phyloP scores from a whole-genome alignment of 164 flowering plant species.

The Malania oleifera region DNA sequence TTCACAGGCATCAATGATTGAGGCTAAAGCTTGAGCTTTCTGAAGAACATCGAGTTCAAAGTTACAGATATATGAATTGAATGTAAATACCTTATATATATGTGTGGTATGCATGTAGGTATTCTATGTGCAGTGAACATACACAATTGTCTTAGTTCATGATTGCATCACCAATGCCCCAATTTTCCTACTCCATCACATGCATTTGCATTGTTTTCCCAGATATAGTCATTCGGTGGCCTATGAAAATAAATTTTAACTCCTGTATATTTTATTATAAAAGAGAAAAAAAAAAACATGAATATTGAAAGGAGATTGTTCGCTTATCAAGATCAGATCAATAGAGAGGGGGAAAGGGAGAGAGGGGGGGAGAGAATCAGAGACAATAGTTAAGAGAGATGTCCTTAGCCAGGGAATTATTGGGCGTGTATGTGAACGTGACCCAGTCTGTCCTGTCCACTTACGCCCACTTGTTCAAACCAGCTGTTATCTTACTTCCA shows the following conservation, averaged over 20 bases:
- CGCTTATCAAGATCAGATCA: slow-evolving; percentile 42
- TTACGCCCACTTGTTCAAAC: slow-evolving; percentile 32
- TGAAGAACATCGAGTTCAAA: too few species aligned
- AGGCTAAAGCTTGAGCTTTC: too few species aligned
- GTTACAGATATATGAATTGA: too few species aligned
- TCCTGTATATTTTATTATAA: slow-evolving; percentile 5
- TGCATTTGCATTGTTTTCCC: slow-evolving; percentile 11
- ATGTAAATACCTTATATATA: too few species aligned
- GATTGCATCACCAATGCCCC: slow-evolving; percentile 6
- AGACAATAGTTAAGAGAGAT: slow-evolving; percentile 16
- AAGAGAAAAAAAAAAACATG: background rate
- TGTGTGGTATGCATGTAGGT: too few species aligned
- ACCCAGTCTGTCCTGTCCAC: slow-evolving; percentile 41
- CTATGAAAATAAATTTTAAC: slow-evolving; percentile 6
- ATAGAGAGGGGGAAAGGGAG: slow-evolving; percentile 2
- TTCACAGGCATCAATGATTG: too few species aligned
- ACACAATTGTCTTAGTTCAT: background rate
- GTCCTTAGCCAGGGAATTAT: slow-evolving; percentile 40
- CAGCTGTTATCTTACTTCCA: slow-evolving; percentile 40
- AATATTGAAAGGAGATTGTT: slow-evolving; percentile 11
- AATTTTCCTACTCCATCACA: slow-evolving; percentile 8
- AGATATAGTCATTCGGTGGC: slow-evolving; percentile 21
- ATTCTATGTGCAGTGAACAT: too few species aligned
- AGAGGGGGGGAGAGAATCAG: background rate
- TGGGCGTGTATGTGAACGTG: slow-evolving; percentile 23